Evolutionary conservation across 768 basidiomycete genomes (phyloP).

Genomic region (Hypholoma sublateritium): DNA sequence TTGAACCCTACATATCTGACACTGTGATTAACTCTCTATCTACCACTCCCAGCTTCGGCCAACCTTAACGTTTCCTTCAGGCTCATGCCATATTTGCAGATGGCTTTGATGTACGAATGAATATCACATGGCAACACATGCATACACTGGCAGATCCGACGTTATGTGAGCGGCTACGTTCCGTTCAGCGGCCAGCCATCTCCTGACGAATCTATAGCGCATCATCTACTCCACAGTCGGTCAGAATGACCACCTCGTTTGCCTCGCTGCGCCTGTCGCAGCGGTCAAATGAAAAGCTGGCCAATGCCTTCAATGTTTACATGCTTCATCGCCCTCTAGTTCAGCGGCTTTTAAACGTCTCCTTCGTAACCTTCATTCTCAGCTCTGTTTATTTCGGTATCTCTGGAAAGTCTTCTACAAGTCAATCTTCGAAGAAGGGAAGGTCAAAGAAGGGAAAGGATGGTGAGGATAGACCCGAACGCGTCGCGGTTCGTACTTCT

Average conservation of each 20-base stretch:
- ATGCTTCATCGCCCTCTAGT: slow-evolving; percentile 63
- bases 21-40: too few species aligned
- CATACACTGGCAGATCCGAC: background rate
- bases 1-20: too few species aligned
- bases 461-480: slow-evolving; percentile 41
- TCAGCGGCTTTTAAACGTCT: slow-evolving; percentile 67
- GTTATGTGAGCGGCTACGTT: background rate
- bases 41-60: too few species aligned
- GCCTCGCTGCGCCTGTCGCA: slow-evolving; percentile 31
- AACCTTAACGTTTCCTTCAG: background rate
- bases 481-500: slow-evolving; percentile 61
- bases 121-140: slow-evolving; percentile 10
- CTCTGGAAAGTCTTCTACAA: slow-evolving; percentile 37
- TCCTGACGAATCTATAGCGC: background rate
- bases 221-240: slow-evolving; percentile 1
- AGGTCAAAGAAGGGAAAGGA: slow-evolving; percentile 35
- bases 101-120: slow-evolving; percentile 9
- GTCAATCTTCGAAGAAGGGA: slow-evolving; percentile 18
- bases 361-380: slow-evolving; percentile 73
- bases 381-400: slow-evolving; percentile 61
- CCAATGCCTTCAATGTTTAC: slow-evolving; percentile 53
- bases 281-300: slow-evolving; percentile 35
- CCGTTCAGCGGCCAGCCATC: background rate
- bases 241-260: slow-evolving; percentile 28
- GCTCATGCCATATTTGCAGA: background rate